Percentiles rank a stretch among this genome's conserved stretches.
Evolutionary conservation across 2,329 filamentous ascomycete genomes (phyloP).

Genomic region (Beauveria sp.): DNA sequence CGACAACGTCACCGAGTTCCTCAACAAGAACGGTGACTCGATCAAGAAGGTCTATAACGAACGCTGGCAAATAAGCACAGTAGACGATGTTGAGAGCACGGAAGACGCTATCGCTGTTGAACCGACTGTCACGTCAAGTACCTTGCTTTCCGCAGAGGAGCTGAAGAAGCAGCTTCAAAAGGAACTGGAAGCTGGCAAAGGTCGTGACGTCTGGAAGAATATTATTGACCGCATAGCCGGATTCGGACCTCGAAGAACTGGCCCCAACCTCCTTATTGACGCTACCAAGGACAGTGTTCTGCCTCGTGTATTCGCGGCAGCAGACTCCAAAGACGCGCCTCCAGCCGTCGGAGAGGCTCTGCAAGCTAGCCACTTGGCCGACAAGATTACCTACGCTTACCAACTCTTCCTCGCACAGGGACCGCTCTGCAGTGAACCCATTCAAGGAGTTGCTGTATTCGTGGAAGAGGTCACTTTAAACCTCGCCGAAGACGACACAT

Average conservation of each 20-base stretch:
- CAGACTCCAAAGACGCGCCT: conserved; percentile 23
- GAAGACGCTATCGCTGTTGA: conserved; percentile 41
- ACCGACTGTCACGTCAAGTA: conserved; percentile 50
- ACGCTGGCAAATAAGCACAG: conserved; percentile 40
- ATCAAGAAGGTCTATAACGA: conserved; percentile 76
- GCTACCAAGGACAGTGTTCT: conserved; percentile 65
- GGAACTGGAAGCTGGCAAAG: conserved; percentile 63
- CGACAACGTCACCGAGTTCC: conserved; percentile 69
- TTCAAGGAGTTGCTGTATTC: conserved; percentile 87
- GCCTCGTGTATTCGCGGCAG: conserved; percentile 55
- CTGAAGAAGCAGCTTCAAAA: conserved; percentile 66
- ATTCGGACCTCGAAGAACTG: conserved; percentile 78
- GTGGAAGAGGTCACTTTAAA: conserved; percentile 69
- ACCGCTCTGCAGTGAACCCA: conserved; percentile 83
- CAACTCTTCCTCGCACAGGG: conserved; percentile 85
- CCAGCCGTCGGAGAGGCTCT: conserved; percentile 42
- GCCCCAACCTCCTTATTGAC: conserved; percentile 86
- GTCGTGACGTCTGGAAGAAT: conserved; percentile 66
- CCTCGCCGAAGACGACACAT: conserved; percentile 44
- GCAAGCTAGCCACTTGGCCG: conserved; percentile 63
- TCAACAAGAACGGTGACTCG: conserved; percentile 69
- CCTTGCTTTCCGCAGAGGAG: conserved; percentile 62
- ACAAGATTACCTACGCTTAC: conserved; percentile 91
- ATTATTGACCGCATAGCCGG: conserved; percentile 75
- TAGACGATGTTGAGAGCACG: conserved; percentile 28